Conservation (phyloP, 352 stramenopile species). For the Pythium brachiatum region DNA sequence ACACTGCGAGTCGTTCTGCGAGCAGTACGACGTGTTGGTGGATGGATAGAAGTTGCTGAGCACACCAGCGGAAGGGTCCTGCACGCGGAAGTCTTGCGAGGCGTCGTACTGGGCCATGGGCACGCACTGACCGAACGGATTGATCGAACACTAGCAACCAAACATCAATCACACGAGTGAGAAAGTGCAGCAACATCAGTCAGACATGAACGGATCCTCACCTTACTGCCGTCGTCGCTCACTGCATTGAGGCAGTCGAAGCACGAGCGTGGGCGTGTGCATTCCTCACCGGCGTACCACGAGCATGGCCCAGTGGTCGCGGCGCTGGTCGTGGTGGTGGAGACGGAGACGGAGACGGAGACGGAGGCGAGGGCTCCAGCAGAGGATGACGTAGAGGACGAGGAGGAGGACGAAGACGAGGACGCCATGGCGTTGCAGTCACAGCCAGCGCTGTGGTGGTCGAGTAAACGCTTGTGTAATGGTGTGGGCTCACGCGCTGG, state of each 20-base stretch:
- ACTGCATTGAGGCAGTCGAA: constrained; percentile 55
- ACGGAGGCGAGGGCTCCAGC: not conserved
- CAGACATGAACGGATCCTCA: not conserved
- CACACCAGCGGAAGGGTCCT: not conserved
- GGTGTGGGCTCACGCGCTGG: no score
- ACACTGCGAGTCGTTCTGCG: constrained; percentile 38
- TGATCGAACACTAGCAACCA: constrained; percentile 19
- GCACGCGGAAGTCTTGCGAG: constrained; percentile 17
- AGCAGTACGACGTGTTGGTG: constrained; percentile 52
- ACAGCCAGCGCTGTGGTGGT: not conserved
- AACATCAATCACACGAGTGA: not conserved
- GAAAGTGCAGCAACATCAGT: not conserved
- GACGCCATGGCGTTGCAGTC: not conserved
- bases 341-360: not conserved
- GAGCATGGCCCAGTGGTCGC: constrained; percentile 31
- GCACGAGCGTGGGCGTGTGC: constrained; percentile 48
- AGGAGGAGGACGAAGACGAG: not conserved
- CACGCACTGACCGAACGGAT: constrained; percentile 19
- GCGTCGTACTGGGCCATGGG: constrained; percentile 12
- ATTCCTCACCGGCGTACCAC: constrained; percentile 33
- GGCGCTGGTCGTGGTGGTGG: not conserved
- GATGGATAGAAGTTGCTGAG: constrained; percentile 42
- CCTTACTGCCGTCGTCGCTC: constrained; percentile 1
- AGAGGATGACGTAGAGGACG: not conserved
- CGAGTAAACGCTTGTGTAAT: not conserved